phyloP scores from a whole-genome alignment of 192 early-diverging fungal genomes.

The Helicostylum pulchrum region DNA sequence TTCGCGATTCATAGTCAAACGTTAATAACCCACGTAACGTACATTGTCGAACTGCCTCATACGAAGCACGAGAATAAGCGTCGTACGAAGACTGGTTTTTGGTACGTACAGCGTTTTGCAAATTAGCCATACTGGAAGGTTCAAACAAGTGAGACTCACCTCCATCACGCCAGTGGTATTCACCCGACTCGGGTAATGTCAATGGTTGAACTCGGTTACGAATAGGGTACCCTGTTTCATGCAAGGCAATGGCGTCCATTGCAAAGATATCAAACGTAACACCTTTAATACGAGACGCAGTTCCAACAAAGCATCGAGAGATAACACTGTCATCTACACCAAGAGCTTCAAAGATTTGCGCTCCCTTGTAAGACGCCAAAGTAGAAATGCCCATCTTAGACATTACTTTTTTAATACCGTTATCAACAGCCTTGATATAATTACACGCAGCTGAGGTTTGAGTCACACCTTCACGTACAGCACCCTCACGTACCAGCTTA shows the following conservation, averaged over 20 bases:
- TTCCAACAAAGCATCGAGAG: conserved; percentile 89
- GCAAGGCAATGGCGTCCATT: conserved; percentile 80
- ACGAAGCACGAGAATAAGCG: conserved; percentile 73
- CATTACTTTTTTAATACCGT: conserved; percentile 98
- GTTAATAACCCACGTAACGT: conserved; percentile 94
- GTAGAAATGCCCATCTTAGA: conserved; percentile 99
- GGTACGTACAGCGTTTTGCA: conserved; percentile 93
- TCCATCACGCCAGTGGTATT: conserved; percentile 96
- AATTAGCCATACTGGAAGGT: conserved; percentile 79
- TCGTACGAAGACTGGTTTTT: conserved; percentile 90
- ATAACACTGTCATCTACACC: conserved; percentile 89
- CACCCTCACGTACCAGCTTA: conserved; percentile 84
- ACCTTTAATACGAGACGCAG: conserved; percentile 93
- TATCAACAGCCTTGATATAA: conserved; percentile 84
- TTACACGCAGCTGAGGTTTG: conserved; percentile 73
- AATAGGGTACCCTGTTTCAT: conserved; percentile 81
- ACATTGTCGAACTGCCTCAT: conserved; percentile 83
- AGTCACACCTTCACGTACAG: conserved; percentile 59
- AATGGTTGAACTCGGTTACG: conserved; percentile 60
- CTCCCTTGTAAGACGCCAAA: conserved; percentile 95
- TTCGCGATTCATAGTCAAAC: conserved; percentile 72
- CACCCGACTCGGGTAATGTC: conserved; percentile 87
- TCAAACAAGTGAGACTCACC: conserved; percentile 91
- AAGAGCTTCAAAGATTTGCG: conserved; percentile 97
- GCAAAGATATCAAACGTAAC: conserved; percentile 77